These are phyloP conservation scores for Colletotrichum australisinense DNA, from an alignment of 2,329 filamentous ascomycete genomes.

Conservation along the genomic window DNA sequence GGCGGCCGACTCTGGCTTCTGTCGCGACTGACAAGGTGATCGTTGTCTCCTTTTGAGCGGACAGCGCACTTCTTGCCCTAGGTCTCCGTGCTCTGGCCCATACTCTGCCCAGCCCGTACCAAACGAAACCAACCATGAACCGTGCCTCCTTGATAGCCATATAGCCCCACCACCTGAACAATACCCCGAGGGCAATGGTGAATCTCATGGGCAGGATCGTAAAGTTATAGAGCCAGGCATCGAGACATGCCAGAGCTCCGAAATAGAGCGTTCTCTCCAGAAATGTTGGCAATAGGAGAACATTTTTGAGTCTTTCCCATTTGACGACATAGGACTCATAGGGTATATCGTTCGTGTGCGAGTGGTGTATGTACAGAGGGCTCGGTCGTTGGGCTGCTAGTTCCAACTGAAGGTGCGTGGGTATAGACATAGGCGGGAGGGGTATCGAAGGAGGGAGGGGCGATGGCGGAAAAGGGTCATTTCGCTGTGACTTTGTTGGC, in stretches of 20 bases:
- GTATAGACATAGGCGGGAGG: constrained; percentile 74
- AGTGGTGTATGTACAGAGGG: constrained; percentile 73
- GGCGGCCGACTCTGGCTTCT: constrained; percentile 22
- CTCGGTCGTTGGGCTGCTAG: constrained; percentile 71
- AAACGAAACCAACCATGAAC: constrained; percentile 81
- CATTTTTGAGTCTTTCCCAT: constrained; percentile 90
- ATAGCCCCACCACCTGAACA: constrained; percentile 82
- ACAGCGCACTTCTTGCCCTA: constrained; percentile 7
- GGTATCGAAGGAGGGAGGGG: constrained; percentile 68
- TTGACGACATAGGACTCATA: constrained; percentile 96
- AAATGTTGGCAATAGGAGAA: constrained; percentile 82
- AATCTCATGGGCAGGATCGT: constrained; percentile 95
- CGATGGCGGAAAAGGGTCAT: constrained; percentile 52
- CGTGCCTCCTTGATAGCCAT: constrained; percentile 77
- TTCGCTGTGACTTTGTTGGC: constrained; percentile 43
- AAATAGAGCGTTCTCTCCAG: constrained; percentile 89
- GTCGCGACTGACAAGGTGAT: constrained; percentile 19
- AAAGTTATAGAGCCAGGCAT: constrained; percentile 96
- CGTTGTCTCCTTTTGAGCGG: constrained; percentile 6
- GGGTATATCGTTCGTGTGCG: constrained; percentile 68
- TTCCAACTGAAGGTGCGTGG: constrained; percentile 73
- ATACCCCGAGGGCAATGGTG: constrained; percentile 79
- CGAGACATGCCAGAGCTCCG: constrained; percentile 89
- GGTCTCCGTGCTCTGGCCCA: constrained; percentile 70
- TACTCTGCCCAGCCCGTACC: constrained; percentile 78